These are phyloP conservation scores for Tilletia walkeri DNA, from an alignment of 1,284 basidiomycete genomes.

Conservation along the genomic window DNA sequence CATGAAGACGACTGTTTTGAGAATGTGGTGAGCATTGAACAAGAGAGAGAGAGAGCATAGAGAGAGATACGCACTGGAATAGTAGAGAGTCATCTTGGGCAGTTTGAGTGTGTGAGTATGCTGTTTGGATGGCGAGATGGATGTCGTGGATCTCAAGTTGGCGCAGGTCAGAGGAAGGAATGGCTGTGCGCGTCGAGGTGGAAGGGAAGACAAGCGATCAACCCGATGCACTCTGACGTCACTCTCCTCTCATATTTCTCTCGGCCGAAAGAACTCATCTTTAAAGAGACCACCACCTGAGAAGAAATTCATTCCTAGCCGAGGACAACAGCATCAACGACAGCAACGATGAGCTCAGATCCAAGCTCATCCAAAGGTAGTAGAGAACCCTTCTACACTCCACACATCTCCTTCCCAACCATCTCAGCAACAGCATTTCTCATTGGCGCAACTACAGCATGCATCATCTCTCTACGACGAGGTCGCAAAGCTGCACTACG, in stretches of 20 bases:
- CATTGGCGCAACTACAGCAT: conserved; percentile 6
- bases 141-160: no score
- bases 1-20: conserved; percentile 41
- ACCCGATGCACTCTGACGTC: not conserved
- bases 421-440: conserved; percentile 13
- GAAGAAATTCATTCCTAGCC: no score
- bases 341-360: no score
- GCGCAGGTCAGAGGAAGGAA: not conserved
- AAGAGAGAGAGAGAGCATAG: not conserved
- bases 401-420: conserved; percentile 12
- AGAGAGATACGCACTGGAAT: conserved; percentile 31
- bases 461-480: conserved; percentile 6
- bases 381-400: no score
- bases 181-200: not conserved
- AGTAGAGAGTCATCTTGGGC: conserved; percentile 51
- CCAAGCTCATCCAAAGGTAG: no score
- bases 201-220: no score
- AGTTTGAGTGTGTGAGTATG: not conserved
- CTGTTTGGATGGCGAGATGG: not conserved
- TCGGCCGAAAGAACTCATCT: no score
- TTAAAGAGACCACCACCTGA: no score
- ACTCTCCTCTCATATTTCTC: no score
- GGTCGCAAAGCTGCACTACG: not conserved
- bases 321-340: no score
- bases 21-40: not conserved